Base-by-base conservation (phyloP, 805 yeast genomes). In the Soucietia sequanensis region DNA sequence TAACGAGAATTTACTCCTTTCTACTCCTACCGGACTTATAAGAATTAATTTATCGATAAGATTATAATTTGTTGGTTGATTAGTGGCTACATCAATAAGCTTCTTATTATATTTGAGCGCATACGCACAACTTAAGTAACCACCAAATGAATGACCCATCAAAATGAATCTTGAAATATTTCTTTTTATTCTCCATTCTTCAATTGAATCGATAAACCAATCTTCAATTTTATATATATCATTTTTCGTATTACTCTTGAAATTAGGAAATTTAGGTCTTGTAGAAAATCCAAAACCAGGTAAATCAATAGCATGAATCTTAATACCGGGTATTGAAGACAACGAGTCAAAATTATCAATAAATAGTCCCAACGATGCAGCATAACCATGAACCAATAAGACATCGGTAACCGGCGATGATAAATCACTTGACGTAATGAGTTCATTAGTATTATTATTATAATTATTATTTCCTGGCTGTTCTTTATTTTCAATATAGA, bases 381-480 rank as follows among this genome's bases (percentile, higher is more conserved):
- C 96, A 53, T 88, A 89, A 0, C 99, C 99, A 58, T 91, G 99
- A 4, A 93, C 62, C 42, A 91, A 58, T 2, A 93, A 87, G 16
- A 89, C 58, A 57, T 80, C 85, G 36, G 58, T 61, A 17, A 50
- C 57, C 4, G 42, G 30, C 34, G 33, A 16, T 8, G 27, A 7
- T 7, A 10, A 24, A 13, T 27, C 29, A 13, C 11, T 11, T 6
- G 16, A 30, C n/a, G n/a, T n/a, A n/a, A n/a, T n/a, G n/a, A n/a
- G n/a, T n/a, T n/a, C n/a, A n/a, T 12, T 11, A 23, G 23, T 21
- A 11, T 9, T 21, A 9, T 21, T 8, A 11, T 8, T 8, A 8
- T 11, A 11, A 21, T 21, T 21, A 21, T 21, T 21, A 10, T 5
- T 21, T 11, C 12, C 29, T 19, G 14, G 44, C 12, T 44, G 33